Conservation (phyloP, 2,329 filamentous ascomycete genomes). For the Parafenestella ontariensis region DNA sequence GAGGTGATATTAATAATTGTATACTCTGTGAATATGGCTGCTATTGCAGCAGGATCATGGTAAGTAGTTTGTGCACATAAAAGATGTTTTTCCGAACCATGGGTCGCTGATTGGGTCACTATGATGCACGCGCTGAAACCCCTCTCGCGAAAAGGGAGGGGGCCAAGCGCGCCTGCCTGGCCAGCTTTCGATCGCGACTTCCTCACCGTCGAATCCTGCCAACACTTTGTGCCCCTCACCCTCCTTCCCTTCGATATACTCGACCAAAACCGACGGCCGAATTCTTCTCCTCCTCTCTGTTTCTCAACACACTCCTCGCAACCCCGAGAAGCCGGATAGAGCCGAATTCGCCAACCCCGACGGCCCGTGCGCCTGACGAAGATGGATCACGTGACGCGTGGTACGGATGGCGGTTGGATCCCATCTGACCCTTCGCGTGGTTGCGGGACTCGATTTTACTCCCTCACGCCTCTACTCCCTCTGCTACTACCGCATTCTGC, state of each 20-base stretch:
- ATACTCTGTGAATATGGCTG: too few species aligned
- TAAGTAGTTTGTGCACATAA: too few species aligned
- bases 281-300: background rate
- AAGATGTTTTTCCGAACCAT: too few species aligned
- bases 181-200: slow-evolving; percentile 27
- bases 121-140: slow-evolving; percentile 19
- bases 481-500: slow-evolving; percentile 35
- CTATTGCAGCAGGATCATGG: too few species aligned
- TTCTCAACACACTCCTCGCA: background rate
- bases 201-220: slow-evolving; percentile 26
- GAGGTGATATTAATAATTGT: too few species aligned
- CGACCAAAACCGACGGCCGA: slow-evolving; percentile 1
- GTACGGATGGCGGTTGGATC: slow-evolving; percentile 24
- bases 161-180: slow-evolving; percentile 22
- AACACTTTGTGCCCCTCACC: slow-evolving; percentile 31
- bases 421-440: slow-evolving; percentile 8
- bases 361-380: slow-evolving; percentile 5
- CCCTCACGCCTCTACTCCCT: slow-evolving; percentile 37
- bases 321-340: slow-evolving; percentile 4
- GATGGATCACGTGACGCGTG: slow-evolving; percentile 18
- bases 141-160: slow-evolving; percentile 21
- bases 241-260: slow-evolving; percentile 10
- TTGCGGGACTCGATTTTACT: slow-evolving; percentile 29
- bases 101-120: background rate
- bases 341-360: slow-evolving; percentile 2